Conservation (phyloP, 1,139 yeast species). For the Saccharomycopsis phalli region DNA sequence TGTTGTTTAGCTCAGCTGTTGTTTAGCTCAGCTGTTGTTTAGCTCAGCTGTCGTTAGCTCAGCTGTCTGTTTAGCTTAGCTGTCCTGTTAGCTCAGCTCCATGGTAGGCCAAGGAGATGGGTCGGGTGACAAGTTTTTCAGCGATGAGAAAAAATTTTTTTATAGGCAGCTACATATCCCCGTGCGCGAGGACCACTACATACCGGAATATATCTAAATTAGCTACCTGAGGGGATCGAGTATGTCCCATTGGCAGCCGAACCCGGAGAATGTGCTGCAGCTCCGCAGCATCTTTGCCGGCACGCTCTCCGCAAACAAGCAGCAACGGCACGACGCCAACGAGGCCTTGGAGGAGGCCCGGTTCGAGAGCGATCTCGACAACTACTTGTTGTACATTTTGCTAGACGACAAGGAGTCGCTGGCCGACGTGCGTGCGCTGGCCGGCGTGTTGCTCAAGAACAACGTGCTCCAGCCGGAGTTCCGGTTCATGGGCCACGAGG, state of each 20-base stretch:
- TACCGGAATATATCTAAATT: too few species aligned
- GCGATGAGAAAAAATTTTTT: too few species aligned
- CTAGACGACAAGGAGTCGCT: slow-evolving; percentile 42
- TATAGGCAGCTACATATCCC: too few species aligned
- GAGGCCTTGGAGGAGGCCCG: slow-evolving; percentile 63
- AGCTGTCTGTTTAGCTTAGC: too few species aligned
- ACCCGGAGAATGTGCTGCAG: slow-evolving; percentile 51
- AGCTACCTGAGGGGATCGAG: too few species aligned
- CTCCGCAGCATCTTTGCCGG: slow-evolving; percentile 55
- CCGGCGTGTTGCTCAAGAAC: slow-evolving; percentile 81
- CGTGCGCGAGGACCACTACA: too few species aligned
- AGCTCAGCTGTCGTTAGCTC: too few species aligned
- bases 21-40: too few species aligned
- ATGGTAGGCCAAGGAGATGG: too few species aligned
- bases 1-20: too few species aligned
- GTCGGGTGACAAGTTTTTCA: too few species aligned
- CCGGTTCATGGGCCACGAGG: slow-evolving; percentile 26
- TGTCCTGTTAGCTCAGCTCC: too few species aligned
- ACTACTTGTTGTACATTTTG: slow-evolving; percentile 65
- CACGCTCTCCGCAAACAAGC: slow-evolving; percentile 50
- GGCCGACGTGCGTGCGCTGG: slow-evolving; percentile 71
- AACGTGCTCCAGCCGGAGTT: slow-evolving; percentile 38
- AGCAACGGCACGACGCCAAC: slow-evolving; percentile 49
- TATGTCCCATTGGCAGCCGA: slow-evolving; percentile 47
- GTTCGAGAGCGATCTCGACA: slow-evolving; percentile 64